phyloP scores from a whole-genome alignment of 2,329 filamentous ascomycete species.

The Monilinia fructigena region DNA sequence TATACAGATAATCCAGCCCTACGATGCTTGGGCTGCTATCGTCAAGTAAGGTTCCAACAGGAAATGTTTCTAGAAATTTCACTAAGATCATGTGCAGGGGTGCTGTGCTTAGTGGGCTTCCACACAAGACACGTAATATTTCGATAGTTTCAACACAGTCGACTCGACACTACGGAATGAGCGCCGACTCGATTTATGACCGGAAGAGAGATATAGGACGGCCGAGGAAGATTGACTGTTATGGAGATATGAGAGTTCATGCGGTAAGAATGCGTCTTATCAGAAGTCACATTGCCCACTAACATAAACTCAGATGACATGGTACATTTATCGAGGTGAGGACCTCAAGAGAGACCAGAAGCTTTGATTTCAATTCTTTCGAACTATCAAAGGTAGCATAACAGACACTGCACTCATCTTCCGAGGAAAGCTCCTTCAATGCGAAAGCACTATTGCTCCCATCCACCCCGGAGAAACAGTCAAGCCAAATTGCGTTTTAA shows the following conservation, averaged over 20 bases:
- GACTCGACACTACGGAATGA: slow-evolving; percentile 32
- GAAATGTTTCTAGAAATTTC: neutral
- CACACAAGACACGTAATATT: slow-evolving; percentile 18
- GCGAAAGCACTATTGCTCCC: neutral
- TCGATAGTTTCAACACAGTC: slow-evolving; percentile 28
- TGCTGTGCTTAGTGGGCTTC: slow-evolving; percentile 30
- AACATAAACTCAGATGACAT: slow-evolving; percentile 29
- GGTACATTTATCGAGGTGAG: slow-evolving; percentile 32
- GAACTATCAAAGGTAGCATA: slow-evolving; percentile 9
- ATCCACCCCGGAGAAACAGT: neutral
- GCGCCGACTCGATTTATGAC: slow-evolving; percentile 4
- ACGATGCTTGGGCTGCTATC: slow-evolving; percentile 32
- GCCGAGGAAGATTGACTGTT: neutral
- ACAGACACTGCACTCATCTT: no score
- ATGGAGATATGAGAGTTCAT: neutral
- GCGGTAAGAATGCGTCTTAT: neutral
- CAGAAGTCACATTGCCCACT: neutral
- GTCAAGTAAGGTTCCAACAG: slow-evolving; percentile 27
- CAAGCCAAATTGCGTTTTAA: neutral
- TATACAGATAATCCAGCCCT: slow-evolving; percentile 31
- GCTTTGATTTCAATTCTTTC: slow-evolving; percentile 28
- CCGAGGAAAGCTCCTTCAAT: slow-evolving; percentile 19
- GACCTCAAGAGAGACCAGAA: slow-evolving; percentile 25
- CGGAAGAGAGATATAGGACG: slow-evolving; percentile 21
- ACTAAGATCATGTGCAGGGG: slow-evolving; percentile 23